Evolutionary conservation across 495 filamentous ascomycete species (phyloP), one percentile per base, ranked within the genome.

Genomic region (Penicillium verhagenii): DNA sequence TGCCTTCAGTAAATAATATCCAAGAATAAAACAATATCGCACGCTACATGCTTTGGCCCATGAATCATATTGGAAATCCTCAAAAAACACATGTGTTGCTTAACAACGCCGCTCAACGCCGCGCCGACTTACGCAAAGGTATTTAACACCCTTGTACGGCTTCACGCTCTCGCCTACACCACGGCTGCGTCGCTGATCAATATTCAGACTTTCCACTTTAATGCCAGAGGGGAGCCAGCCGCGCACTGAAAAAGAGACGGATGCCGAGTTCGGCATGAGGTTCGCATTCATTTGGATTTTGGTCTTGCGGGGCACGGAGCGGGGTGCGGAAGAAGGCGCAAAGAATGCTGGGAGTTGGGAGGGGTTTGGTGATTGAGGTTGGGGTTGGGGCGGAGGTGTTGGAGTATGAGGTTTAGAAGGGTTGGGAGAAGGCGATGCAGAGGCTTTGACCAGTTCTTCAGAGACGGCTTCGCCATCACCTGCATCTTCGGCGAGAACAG

Each of bases 81-180:
- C 20, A 21, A 16, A 39, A 39, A 28, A 21, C 33, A 13, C 19
- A 9, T 21, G 16, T 14, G 10, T 26, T 25, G 10, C 35, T 70
- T 55, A 78, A 50, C 71, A 75, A 47, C 76, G 66, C 20, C 74
- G 61, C 72, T 97, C 94, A 37, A 99, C 80, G 3, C 95, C 95
- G 39, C 82, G 84, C 57, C 82, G 85, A 71, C 91, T 96, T 25
- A 94, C 84, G 59, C 91, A 96, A 52, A 97, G 68, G 71, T 99
- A 99, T 72, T 97, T 99, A 43, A 97, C 94, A 11, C 94, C 95
- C 75, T 97, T 99, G 70, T 96, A 99, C 37, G 95, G 94, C 70
- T 90, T 92, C 39, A 97, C 83, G 10, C 87, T 84, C 60, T 96
- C 90, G 1, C 91, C 92, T 10, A 99, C 57, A 3, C 94, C 94